A percentile compares a stretch with the other conserved stretches of the same genome.
Conservation (phyloP, 2,329 filamentous ascomycete species). For the Stromatinia cepivora region DNA sequence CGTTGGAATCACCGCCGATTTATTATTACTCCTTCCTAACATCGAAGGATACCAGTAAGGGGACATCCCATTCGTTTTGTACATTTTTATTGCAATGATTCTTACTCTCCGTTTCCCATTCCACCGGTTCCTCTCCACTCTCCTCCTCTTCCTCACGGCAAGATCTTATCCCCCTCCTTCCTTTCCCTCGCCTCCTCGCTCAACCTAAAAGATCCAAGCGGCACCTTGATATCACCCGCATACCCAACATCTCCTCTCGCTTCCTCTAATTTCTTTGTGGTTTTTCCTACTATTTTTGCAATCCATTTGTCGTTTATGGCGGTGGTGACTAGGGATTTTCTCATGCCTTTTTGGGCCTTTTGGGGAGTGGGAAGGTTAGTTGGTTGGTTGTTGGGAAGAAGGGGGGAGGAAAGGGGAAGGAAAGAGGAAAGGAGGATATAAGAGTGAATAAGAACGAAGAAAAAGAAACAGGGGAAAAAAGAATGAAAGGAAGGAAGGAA, state of each 20-base stretch:
- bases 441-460: not conserved
- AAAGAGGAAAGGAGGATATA: no score
- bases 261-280: constrained; percentile 50
- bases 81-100: no score
- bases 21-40: no score
- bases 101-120: no score
- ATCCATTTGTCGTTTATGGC: constrained; percentile 57
- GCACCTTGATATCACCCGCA: constrained; percentile 48
- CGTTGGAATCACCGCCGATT: no score
- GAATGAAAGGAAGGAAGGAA: not conserved
- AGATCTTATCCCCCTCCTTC: constrained; percentile 33
- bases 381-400: not conserved
- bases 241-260: constrained; percentile 54
- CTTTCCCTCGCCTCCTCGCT: constrained; percentile 24
- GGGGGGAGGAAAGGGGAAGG: not conserved
- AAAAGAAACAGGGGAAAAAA: not conserved
- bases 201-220: constrained; percentile 30
- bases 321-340: constrained; percentile 46
- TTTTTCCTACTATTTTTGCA: constrained; percentile 53
- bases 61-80: no score
- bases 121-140: no score
- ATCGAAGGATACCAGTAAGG: no score
- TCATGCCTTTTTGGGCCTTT: constrained; percentile 1
- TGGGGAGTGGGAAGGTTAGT: not conserved
- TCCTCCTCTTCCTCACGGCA: constrained; percentile 29